Evolutionary conservation across 1,284 basidiomycete species (phyloP).

Genomic region (Phenoliferia sp.): DNA sequence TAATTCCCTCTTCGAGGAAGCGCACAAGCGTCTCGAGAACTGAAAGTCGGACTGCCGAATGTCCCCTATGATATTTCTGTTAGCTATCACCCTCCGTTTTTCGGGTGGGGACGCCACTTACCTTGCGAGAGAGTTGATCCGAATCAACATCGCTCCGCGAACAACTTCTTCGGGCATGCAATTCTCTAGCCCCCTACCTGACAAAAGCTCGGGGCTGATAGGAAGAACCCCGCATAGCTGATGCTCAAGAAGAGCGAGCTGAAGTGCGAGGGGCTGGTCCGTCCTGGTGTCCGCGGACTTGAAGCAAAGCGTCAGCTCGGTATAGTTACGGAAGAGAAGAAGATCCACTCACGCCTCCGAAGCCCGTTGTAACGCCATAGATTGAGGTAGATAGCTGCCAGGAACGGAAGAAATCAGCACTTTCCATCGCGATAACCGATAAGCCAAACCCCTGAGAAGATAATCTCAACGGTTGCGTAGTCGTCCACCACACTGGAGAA

Average conservation of each 20-base stretch:
- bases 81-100: too few species aligned
- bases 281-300: slow-evolving; percentile 63
- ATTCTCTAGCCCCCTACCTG: slow-evolving; percentile 39
- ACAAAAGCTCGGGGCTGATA: slow-evolving; percentile 57
- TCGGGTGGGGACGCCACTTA: slow-evolving; percentile 1
- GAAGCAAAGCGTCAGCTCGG: not conserved
- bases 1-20: slow-evolving; percentile 66
- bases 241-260: slow-evolving; percentile 65
- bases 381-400: slow-evolving; percentile 54
- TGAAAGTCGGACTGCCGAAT: slow-evolving; percentile 76
- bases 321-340: slow-evolving; percentile 46
- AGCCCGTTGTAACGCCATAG: slow-evolving; percentile 77
- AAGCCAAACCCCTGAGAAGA: too few species aligned
- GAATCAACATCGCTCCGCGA: slow-evolving; percentile 77
- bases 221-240: slow-evolving; percentile 55
- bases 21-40: slow-evolving; percentile 72
- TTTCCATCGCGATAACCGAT: not conserved
- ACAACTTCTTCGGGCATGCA: slow-evolving; percentile 86
- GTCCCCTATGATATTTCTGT: too few species aligned
- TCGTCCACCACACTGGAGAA: not conserved
- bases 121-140: slow-evolving; percentile 78
- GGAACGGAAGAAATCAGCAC: not conserved
- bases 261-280: slow-evolving; percentile 59
- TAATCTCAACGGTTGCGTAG: too few species aligned
- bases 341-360: slow-evolving; percentile 65